A percentile compares a stretch with the other conserved stretches of the same genome.
Conservation (phyloP, 2,329 filamentous ascomycete species). For the Phyllachora maydis region DNA sequence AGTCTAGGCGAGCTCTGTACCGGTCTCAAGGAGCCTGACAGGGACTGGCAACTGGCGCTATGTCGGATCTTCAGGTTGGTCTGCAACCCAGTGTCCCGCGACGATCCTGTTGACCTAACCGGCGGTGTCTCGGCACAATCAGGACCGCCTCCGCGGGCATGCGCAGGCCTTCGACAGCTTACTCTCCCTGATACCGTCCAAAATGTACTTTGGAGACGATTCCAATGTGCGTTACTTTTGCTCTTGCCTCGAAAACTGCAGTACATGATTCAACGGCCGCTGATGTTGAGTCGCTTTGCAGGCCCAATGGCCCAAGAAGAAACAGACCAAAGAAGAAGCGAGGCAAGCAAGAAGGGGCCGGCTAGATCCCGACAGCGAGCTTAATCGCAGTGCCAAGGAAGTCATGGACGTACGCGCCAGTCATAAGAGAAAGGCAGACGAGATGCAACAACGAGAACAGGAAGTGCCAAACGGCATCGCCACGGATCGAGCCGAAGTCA, state of each 20-base stretch:
- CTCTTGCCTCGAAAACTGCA: conserved; percentile 2
- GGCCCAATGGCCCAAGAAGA: conserved; percentile 91
- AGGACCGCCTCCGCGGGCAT: conserved; percentile 36
- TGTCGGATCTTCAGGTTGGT: no score
- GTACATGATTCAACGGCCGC: conserved; percentile 1
- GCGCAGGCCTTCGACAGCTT: conserved; percentile 70
- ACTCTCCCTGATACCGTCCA: conserved; percentile 72
- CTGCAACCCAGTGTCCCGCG: no score
- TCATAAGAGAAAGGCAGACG: conserved; percentile 64
- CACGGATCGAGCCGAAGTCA: no score
- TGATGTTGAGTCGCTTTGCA: conserved; percentile 14
- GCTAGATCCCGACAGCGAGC: conserved; percentile 69
- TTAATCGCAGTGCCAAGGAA: conserved; percentile 71
- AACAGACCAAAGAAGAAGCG: conserved; percentile 83
- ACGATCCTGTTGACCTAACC: no score
- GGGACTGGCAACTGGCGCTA: no score
- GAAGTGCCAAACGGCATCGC: no score
- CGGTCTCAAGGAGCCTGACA: no score
- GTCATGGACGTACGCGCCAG: conserved; percentile 63
- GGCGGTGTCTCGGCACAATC: no score
- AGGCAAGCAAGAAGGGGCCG: conserved; percentile 69
- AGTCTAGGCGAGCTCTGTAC: no score
- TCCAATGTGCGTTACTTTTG: conserved; percentile 64
- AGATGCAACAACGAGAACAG: conserved; percentile 29
- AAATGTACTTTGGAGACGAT: conserved; percentile 79